Base-by-base conservation (phyloP, 495 filamentous ascomycete species). In the Penicillium ucsense region DNA sequence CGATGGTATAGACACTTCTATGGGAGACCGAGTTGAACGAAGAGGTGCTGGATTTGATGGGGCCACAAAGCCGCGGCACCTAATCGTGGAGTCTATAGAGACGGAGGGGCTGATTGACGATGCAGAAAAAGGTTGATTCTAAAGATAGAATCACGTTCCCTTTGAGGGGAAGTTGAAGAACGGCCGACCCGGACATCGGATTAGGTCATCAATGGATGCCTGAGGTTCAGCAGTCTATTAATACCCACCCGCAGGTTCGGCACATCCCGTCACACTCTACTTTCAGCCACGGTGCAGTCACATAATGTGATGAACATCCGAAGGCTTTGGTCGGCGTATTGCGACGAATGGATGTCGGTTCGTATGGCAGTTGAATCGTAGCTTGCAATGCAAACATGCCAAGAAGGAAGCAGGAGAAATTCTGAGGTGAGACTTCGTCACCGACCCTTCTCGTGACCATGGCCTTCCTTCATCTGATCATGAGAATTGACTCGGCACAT, bases 51-150 rank as follows among this genome's bases (percentile, higher is more conserved):
- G 8, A 10, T 36, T 45, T 45, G 33, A 45, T 12, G 43, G 27
- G 20, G 34, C 33, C 43, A 48, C 28, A 34, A 47, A 47, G 37
- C 45, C 27, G 36, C 36, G 38, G 37, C 31, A 41, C 30, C 45
- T 51, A 46, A 42, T n/a, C 52, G 53, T 55, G 53, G 43, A 59
- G 46, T 33, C 31, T 43, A 41, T 30, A 33, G 49, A 47, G 45
- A 38, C 31, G 42, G 46, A 51, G 50, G 50, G 45, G 50, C 38
- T 60, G 55, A 63, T 58, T 50, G 57, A 56, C 46, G 57, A 55
- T 61, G 61, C 57, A 62, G 59, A 51, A 56, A 20, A 57, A 59
- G 53, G 56, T 55, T 61, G 57, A 55, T 64, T 56, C 61, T 64
- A 64, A 62, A 62, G 56, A 57, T 62, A 62, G 59, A 55, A 57